A percentile compares a stretch with the other conserved stretches of the same genome.
These are phyloP conservation scores for Tetradesmus obliquus DNA, from an alignment of 139 green algal species.

Conservation along the genomic window DNA sequence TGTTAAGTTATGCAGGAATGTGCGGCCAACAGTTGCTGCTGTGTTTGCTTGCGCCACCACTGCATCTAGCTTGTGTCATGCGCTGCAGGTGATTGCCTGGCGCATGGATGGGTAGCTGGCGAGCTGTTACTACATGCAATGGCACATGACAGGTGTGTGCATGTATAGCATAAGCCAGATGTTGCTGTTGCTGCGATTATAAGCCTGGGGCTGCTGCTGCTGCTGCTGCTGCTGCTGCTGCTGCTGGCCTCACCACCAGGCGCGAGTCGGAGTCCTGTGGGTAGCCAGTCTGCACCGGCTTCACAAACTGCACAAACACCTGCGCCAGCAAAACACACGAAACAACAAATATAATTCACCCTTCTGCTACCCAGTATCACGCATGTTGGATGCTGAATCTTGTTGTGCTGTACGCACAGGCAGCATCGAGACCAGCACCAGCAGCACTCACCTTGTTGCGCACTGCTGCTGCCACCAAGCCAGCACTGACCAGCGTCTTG, in stretches of 20 bases:
- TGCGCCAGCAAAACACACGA: slow-evolving; percentile 41
- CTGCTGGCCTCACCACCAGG: slow-evolving; percentile 67
- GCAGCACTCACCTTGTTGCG: slow-evolving; percentile 39
- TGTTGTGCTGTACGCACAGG: not conserved
- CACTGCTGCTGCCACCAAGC: slow-evolving; percentile 69
- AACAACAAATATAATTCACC: not conserved
- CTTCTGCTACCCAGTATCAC: not conserved
- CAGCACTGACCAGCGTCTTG: slow-evolving; percentile 93
- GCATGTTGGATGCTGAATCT: not conserved
- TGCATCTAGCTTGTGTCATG: not conserved
- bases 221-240: slow-evolving; percentile 30
- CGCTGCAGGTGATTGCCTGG: not conserved
- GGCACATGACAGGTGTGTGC: not conserved
- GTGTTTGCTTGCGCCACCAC: no score
- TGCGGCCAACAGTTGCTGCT: not conserved
- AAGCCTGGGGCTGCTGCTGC: not conserved
- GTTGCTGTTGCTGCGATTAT: not conserved
- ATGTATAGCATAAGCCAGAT: not conserved
- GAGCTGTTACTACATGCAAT: not conserved
- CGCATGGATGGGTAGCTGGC: not conserved
- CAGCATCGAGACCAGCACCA: not conserved
- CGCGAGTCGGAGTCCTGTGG: slow-evolving; percentile 84
- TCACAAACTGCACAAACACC: slow-evolving; percentile 87
- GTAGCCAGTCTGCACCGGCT: slow-evolving; percentile 97
- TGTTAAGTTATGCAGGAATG: not conserved